phyloP scores from a whole-genome alignment of 1,284 basidiomycete species.

The Cutaneotrichosporon sp. region DNA sequence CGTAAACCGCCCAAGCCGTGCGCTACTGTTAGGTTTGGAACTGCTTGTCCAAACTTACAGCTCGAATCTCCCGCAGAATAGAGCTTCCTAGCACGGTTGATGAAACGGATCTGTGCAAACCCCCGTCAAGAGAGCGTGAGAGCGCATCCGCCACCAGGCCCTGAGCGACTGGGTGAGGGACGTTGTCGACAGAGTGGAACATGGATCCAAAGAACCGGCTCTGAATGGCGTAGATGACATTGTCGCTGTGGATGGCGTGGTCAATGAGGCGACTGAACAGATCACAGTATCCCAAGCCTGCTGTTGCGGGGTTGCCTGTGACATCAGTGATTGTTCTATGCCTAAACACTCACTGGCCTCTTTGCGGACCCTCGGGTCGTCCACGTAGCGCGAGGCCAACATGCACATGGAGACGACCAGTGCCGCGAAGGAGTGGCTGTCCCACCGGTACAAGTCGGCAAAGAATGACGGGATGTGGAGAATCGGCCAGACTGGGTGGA shows the following conservation, averaged over 20 bases:
- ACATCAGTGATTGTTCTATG: neutral
- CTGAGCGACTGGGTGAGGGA: conserved; percentile 27
- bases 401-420: conserved; percentile 25
- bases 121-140: conserved; percentile 18
- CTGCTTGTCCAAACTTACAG: neutral
- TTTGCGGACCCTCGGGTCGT: conserved; percentile 14
- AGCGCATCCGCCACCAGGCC: conserved; percentile 20
- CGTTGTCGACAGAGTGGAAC: conserved; percentile 28
- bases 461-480: conserved; percentile 25
- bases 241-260: conserved; percentile 22
- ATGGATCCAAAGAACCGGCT: conserved; percentile 24
- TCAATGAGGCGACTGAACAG: conserved; percentile 26
- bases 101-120: conserved; percentile 18
- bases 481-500: conserved; percentile 28
- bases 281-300: conserved; percentile 19
- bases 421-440: conserved; percentile 20
- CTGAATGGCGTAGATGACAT: conserved; percentile 27
- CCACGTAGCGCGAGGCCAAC: conserved; percentile 19
- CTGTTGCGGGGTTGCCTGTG: conserved; percentile 19
- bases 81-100: conserved; percentile 7
- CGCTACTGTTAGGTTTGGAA: conserved; percentile 9
- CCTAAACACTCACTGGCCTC: conserved; percentile 7
- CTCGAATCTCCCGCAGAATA: conserved; percentile 17
- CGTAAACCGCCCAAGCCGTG: conserved; percentile 22
- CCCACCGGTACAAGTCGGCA: conserved; percentile 15